Conservation (phyloP, 192 early-diverging fungal genomes). For the Paraglomus brasilianum region DNA sequence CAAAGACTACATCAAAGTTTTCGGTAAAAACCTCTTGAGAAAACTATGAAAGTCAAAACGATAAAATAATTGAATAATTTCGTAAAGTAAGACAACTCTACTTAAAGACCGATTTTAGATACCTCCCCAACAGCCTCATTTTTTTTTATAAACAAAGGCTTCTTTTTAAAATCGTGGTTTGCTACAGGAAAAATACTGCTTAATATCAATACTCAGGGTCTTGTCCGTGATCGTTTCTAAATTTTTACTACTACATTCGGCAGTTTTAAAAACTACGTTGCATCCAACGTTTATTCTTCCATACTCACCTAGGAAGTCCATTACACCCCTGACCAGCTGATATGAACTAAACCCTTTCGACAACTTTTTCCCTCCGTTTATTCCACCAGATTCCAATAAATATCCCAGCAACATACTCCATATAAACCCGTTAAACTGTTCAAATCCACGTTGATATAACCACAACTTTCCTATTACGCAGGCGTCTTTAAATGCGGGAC, state of each 20-base stretch:
- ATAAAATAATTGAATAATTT: conserved; percentile 11
- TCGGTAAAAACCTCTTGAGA: conserved; percentile 54
- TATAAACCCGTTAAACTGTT: conserved; percentile 71
- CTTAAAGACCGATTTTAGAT: not conserved
- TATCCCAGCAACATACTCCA: conserved; percentile 87
- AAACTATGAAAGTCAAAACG: conserved; percentile 51
- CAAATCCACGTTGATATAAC: conserved; percentile 74
- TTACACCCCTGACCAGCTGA: conserved; percentile 80
- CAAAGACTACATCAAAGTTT: conserved; percentile 77
- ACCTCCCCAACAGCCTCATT: conserved; percentile 52
- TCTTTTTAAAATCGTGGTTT: conserved; percentile 62
- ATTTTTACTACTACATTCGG: too few species aligned
- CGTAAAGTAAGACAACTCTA: not conserved
- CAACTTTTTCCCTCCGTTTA: conserved; percentile 61
- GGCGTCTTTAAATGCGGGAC: conserved; percentile 78
- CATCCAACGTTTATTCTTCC: not conserved
- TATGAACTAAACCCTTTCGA: conserved; percentile 74
- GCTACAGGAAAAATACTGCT: conserved; percentile 33
- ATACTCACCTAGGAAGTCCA: conserved; percentile 71
- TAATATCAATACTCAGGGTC: too few species aligned
- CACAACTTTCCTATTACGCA: conserved; percentile 81
- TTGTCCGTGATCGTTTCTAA: too few species aligned
- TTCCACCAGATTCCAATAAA: conserved; percentile 64
- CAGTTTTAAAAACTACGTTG: not conserved
- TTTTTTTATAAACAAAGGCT: conserved; percentile 72